Conservation (phyloP, 2,329 filamentous ascomycete genomes). For the Calonectria naviculata region DNA sequence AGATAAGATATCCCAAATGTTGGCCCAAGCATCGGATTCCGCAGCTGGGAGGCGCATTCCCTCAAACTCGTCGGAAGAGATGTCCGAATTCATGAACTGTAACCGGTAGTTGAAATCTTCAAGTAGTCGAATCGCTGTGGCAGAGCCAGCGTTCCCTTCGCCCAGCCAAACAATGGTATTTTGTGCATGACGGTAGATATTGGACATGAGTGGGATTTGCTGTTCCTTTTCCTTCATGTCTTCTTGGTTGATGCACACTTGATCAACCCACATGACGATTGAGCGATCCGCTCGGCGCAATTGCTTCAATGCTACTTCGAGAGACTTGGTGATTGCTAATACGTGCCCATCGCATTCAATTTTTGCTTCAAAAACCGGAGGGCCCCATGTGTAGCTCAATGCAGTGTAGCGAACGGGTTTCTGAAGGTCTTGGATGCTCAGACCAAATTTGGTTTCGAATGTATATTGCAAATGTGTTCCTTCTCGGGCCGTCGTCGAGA, state of each 20-base stretch:
- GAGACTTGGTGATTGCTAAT: neutral
- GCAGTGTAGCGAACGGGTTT: neutral
- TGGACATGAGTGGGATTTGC: neutral
- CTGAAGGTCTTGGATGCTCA: neutral
- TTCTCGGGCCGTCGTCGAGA: neutral
- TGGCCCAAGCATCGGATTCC: neutral
- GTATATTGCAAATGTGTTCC: neutral
- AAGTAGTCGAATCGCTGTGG: neutral
- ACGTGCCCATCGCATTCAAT: neutral
- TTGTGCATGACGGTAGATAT: neutral
- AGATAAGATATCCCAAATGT: neutral
- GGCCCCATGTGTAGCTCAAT: neutral
- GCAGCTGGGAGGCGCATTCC: neutral
- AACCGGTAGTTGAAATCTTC: neutral
- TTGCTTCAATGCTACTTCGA: neutral
- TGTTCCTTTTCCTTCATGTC: neutral
- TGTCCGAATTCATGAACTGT: neutral
- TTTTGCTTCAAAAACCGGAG: neutral
- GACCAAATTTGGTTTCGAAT: neutral
- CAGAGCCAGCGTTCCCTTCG: neutral
- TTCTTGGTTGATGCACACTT: neutral
- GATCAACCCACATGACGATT: neutral
- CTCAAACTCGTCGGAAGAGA: neutral
- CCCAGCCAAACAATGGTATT: neutral
- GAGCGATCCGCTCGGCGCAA: neutral